phyloP scores from a whole-genome alignment of 192 early-diverging fungal genomes.

The Spizellomyces punctatus region DNA sequence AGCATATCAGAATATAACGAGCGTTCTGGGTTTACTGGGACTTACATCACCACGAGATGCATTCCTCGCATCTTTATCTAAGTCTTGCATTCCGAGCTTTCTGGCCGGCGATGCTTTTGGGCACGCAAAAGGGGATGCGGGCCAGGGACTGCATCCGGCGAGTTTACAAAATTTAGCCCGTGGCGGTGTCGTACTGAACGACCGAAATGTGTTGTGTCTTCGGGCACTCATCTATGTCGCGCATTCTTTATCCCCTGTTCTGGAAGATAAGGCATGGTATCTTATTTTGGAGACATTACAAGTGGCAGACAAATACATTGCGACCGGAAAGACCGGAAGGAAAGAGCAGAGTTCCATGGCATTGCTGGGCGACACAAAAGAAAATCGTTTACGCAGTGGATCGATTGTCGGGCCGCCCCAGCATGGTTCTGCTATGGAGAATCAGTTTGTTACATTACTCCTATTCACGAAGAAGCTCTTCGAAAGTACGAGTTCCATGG shows the following conservation, averaged over 20 bases:
- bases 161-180: constrained; percentile 6
- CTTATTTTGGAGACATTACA: constrained; percentile 86
- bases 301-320: constrained; percentile 78
- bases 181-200: constrained; percentile 49
- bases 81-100: constrained; percentile 68
- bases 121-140: neutral
- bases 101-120: neutral
- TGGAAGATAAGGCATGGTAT: constrained; percentile 83
- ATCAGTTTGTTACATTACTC: constrained; percentile 31
- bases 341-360: constrained; percentile 40
- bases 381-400: constrained; percentile 22
- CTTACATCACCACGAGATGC: constrained; percentile 81
- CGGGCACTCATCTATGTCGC: constrained; percentile 73
- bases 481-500: constrained; percentile 64
- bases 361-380: constrained; percentile 26
- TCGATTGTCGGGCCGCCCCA: constrained; percentile 1
- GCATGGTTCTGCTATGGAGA: constrained; percentile 24
- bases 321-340: constrained; percentile 49
- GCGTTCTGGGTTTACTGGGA: constrained; percentile 78
- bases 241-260: constrained; percentile 67
- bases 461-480: constrained; percentile 64
- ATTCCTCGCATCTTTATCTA: constrained; percentile 83
- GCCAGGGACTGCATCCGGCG: constrained; percentile 6
- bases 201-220: constrained; percentile 79
- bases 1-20: constrained; percentile 74